These are phyloP conservation scores for Neolentinus lepideus DNA, from an alignment of 1,284 basidiomycete genomes.

Conservation along the genomic window DNA sequence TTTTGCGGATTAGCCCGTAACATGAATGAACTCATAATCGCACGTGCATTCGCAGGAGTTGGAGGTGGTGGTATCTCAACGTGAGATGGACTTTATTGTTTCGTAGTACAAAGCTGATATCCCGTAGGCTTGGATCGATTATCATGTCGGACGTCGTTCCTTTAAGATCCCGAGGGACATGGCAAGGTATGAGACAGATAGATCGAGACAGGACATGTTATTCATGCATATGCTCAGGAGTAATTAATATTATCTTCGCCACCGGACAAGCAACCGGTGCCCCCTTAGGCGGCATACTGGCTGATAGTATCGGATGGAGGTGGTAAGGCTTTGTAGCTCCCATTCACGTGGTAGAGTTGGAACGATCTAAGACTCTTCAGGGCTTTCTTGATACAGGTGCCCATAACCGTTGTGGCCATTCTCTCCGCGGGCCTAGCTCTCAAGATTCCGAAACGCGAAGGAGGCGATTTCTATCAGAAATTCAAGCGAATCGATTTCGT, in stretches of 20 bases:
- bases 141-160: conserved; percentile 58
- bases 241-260: conserved; percentile 51
- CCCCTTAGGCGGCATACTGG: conserved; percentile 49
- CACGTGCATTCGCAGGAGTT: conserved; percentile 53
- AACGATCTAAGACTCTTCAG: conserved; percentile 20
- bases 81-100: conserved; percentile 25
- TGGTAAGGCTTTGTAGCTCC: conserved; percentile 29
- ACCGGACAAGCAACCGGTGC: conserved; percentile 48
- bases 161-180: conserved; percentile 50
- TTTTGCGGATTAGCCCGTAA: conserved; percentile 45
- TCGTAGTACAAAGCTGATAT: not conserved
- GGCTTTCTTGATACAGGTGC: conserved; percentile 55
- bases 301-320: conserved; percentile 59
- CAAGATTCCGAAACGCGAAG: conserved; percentile 32
- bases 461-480: conserved; percentile 32
- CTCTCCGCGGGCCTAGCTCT: conserved; percentile 41
- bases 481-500: conserved; percentile 52
- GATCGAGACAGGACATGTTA: not conserved
- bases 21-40: conserved; percentile 48
- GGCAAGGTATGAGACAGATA: conserved; percentile 39
- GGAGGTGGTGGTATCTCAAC: conserved; percentile 61
- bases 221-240: conserved; percentile 21
- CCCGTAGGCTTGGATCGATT: conserved; percentile 47
- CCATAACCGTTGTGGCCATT: conserved; percentile 44
- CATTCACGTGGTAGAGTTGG: not conserved